Evolutionary conservation across 495 filamentous ascomycete species (phyloP), one percentile per base, ranked within the genome.

Genomic region (Clavariopsis aquatica): DNA sequence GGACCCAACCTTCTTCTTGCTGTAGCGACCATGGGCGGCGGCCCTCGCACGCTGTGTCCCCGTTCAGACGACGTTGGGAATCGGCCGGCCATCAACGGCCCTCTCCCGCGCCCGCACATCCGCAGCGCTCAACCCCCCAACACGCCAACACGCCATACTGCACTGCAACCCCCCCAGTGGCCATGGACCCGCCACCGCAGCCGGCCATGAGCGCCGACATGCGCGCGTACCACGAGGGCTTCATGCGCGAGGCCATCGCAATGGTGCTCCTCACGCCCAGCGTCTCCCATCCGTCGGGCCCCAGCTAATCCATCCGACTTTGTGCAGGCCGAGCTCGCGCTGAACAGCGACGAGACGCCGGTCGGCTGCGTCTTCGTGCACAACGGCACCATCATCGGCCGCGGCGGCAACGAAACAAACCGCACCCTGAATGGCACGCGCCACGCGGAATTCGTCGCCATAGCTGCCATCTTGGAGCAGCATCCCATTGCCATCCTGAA

Each of bases 361-460:
- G 95, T 98, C 17, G 95, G 94, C 54, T 98, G 95, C 78, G 91
- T 98, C 20, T 84, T 98, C 49, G 92, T 97, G 0, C 79, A 91
- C 72, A 71, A 87, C 36, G 83, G 81, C 58, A 76, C 84, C 49
- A 82, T 96, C 60, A 89, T 98, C 68, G 93, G 89, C 6, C 79
- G 77, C 57, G 94, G 94, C 52, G 96, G 94, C 90, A 98, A 98
- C 68, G 93, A 93, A 26, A 98, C 94, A 28, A 98, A 98, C 72
- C 81, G 87, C 57, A 93, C 89, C 9, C 85, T 89, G 73, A 88
- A 88, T 76, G 85, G 94, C 9, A 98, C 95, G 27, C 83, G 92
- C 20, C 94, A 98, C 73, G 94, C 94, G 43, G 94, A 98, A 72
- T 92, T 97, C 69, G 81, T 96, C 72, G 94, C 91, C 20, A 82